These are phyloP conservation scores for Marchantia paleacea DNA, from an alignment of 225 moss, liverwort and hornwort genomes.

Conservation along the genomic window DNA sequence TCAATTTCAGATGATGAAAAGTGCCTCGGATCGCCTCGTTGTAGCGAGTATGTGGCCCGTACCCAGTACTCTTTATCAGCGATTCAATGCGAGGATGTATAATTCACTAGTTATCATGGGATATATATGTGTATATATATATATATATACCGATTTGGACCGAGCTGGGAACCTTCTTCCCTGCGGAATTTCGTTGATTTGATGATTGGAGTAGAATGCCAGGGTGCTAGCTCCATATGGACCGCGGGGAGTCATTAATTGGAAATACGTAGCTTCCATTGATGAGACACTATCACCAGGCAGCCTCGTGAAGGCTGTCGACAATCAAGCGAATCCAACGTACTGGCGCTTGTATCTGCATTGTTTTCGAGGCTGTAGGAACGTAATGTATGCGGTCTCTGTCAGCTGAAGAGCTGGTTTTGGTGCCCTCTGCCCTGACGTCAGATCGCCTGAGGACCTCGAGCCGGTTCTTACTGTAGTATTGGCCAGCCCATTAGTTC, in stretches of 20 bases:
- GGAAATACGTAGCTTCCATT: no score
- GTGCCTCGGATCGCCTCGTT: constrained; percentile 47
- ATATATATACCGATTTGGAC: neutral
- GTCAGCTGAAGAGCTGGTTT: neutral
- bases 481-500: no score
- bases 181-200: neutral
- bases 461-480: neutral
- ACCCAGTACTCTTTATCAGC: neutral
- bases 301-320: neutral
- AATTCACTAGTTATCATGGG: neutral
- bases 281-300: neutral
- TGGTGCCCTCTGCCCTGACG: no score
- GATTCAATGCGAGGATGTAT: neutral
- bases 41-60: constrained; percentile 32
- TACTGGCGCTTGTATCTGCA: neutral
- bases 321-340: no score
- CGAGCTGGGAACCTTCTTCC: neutral
- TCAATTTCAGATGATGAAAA: constrained; percentile 48
- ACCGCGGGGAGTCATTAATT: neutral
- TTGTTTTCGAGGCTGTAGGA: neutral
- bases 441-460: neutral
- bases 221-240: neutral
- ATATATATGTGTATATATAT: neutral
- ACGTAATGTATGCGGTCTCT: neutral
- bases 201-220: neutral